A percentile compares a stretch with the other conserved stretches of the same genome.
These are phyloP conservation scores for Penicillium longicatenatum DNA, from an alignment of 495 filamentous ascomycete species.

Conservation along the genomic window DNA sequence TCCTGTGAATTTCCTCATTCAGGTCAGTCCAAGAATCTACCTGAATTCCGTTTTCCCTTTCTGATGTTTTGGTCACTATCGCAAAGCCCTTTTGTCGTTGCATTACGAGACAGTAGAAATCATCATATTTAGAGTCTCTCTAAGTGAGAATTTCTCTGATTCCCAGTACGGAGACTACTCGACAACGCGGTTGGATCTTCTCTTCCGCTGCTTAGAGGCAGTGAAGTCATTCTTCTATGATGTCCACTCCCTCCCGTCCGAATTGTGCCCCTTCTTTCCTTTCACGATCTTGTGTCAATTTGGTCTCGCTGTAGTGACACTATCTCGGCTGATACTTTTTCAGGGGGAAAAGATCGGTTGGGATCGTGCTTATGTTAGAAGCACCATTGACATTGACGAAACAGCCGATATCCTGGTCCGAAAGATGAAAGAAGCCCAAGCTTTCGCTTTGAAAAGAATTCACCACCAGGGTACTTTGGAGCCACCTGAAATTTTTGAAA, in stretches of 20 bases:
- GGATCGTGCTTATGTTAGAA: conserved; percentile 25
- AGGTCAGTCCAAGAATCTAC: conserved; percentile 12
- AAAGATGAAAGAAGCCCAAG: conserved; percentile 17
- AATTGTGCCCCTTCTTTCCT: conserved; percentile 20
- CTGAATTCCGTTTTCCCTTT: background rate
- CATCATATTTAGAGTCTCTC: conserved; percentile 24
- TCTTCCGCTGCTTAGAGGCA: conserved; percentile 28
- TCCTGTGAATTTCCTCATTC: conserved; percentile 17
- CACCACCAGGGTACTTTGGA: background rate
- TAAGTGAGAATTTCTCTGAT: conserved; percentile 19
- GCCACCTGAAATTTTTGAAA: conserved; percentile 21
- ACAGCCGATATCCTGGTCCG: conserved; percentile 4
- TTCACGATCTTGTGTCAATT: conserved; percentile 26
- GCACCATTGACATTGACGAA: conserved; percentile 16
- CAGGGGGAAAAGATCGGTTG: conserved; percentile 20
- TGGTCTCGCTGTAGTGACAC: conserved; percentile 29
- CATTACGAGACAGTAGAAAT: conserved; percentile 28
- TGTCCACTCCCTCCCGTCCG: conserved; percentile 25
- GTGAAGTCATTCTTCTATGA: conserved; percentile 33
- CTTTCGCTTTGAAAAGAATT: background rate
- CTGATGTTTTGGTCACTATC: background rate
- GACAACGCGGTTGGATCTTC: conserved; percentile 24
- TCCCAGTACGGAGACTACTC: conserved; percentile 14
- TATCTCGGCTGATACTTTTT: conserved; percentile 35
- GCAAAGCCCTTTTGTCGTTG: conserved; percentile 17